A percentile compares a stretch with the other conserved stretches of the same genome.
Evolutionary conservation across 148 eudicot genomes (phyloP).

Genomic region (Simmondsia chinensis): DNA sequence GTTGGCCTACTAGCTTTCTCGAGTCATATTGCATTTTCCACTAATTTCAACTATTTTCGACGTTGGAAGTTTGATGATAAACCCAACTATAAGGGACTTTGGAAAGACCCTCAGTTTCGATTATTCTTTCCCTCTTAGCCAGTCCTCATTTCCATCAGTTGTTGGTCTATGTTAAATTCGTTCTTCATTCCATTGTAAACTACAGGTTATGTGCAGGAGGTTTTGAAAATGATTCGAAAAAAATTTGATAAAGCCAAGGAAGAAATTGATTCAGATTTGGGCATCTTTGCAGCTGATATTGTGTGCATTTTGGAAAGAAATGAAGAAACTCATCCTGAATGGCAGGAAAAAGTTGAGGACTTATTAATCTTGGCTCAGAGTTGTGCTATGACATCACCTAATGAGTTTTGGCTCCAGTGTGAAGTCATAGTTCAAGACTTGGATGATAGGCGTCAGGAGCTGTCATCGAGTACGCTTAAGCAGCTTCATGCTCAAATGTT

Average conservation of each 20-base stretch:
- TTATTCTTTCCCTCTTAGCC: no score
- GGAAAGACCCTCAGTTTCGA: no score
- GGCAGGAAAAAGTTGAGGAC: slow-evolving; percentile 73
- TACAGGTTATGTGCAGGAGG: slow-evolving; percentile 66
- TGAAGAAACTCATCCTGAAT: slow-evolving; percentile 56
- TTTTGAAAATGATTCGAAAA: slow-evolving; percentile 47
- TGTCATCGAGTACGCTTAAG: slow-evolving; percentile 52
- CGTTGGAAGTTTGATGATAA: no score
- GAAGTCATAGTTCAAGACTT: slow-evolving; percentile 68
- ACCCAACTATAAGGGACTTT: no score
- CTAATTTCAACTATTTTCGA: no score
- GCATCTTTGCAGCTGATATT: slow-evolving; percentile 61
- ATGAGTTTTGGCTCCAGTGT: slow-evolving; percentile 81
- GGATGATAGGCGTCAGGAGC: slow-evolving; percentile 69
- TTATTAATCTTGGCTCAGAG: slow-evolving; percentile 47
- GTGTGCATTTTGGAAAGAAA: slow-evolving; percentile 51
- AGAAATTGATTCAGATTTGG: slow-evolving; percentile 67
- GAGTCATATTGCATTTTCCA: no score
- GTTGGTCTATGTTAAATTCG: no score
- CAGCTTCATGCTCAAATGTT: slow-evolving; percentile 81
- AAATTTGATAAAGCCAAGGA: slow-evolving; percentile 82
- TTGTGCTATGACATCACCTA: slow-evolving; percentile 67
- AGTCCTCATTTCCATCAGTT: no score
- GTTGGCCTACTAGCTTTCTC: no score
- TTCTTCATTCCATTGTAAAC: no score